A percentile compares a stretch with the other conserved stretches of the same genome.
Evolutionary conservation across 352 stramenopile genomes (phyloP).

Genomic region (Phytophthora lateralis): DNA sequence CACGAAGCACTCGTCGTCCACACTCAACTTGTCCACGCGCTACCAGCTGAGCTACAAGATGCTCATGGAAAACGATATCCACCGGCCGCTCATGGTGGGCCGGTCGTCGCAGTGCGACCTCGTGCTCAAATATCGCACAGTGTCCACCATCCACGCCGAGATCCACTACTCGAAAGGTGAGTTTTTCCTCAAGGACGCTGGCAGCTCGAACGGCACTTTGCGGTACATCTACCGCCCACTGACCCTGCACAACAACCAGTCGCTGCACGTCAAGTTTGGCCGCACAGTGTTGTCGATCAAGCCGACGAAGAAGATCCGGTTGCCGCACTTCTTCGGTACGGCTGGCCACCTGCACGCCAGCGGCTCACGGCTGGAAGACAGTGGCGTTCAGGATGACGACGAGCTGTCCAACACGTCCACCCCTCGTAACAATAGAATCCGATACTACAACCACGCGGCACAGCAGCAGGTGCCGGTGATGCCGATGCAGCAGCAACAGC

Average conservation of each 20-base stretch:
- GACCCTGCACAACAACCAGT: conserved; percentile 90
- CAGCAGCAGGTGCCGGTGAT: conserved; percentile 45
- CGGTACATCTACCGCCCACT: conserved; percentile 94
- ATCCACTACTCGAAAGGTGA: conserved; percentile 94
- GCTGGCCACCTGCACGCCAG: conserved; percentile 51
- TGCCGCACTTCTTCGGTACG: conserved; percentile 84
- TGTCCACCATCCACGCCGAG: conserved; percentile 93
- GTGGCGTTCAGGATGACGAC: conserved; percentile 60
- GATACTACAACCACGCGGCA: conserved; percentile 50
- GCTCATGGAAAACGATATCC: conserved; percentile 92
- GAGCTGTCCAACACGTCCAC: conserved; percentile 60
- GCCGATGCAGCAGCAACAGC: conserved; percentile 30
- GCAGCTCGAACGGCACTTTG: conserved; percentile 94
- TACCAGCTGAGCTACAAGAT: conserved; percentile 92
- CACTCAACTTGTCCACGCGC: conserved; percentile 81
- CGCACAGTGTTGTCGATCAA: conserved; percentile 89
- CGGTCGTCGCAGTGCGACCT: conserved; percentile 94
- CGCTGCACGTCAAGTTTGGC: conserved; percentile 87
- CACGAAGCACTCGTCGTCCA: conserved; percentile 87
- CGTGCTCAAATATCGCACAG: conserved; percentile 95
- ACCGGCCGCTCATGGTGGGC: conserved; percentile 91
- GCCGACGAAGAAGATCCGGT: conserved; percentile 87
- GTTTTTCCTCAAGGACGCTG: conserved; percentile 95
- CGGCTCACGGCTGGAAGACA: conserved; percentile 64
- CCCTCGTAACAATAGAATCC: conserved; percentile 72